Evolutionary conservation across 768 basidiomycete species (phyloP).

Genomic region (Xerocomus potaroensis): DNA sequence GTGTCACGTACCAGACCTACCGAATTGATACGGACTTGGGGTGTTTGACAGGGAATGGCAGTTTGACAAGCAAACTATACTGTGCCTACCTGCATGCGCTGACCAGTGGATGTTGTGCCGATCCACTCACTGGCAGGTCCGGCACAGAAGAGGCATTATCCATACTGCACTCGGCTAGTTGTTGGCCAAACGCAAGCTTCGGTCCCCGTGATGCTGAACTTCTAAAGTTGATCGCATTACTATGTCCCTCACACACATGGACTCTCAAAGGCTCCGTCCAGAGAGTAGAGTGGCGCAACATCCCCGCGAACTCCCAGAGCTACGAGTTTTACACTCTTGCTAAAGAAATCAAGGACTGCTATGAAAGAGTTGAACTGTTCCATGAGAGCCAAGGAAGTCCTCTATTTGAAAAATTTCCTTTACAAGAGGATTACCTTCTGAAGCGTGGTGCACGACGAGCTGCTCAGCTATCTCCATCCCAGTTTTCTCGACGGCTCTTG

Average conservation of each 20-base stretch:
- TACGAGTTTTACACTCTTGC: conserved; percentile 22
- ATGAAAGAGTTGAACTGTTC: conserved; percentile 10
- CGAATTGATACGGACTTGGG: conserved; percentile 27
- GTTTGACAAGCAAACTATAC: conserved; percentile 30
- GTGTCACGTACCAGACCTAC: conserved; percentile 23
- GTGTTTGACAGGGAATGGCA: conserved; percentile 11
- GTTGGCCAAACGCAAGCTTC: conserved; percentile 36
- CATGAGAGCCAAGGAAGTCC: not conserved
- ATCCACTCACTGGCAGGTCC: conserved; percentile 35
- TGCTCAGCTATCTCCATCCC: not conserved
- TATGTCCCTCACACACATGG: conserved; percentile 33
- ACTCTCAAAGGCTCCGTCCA: conserved; percentile 37
- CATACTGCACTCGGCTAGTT: conserved; percentile 34
- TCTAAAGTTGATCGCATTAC: conserved; percentile 28
- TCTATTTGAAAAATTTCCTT: conserved; percentile 3
- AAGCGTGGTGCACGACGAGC: conserved; percentile 10
- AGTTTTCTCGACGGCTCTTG: not conserved
- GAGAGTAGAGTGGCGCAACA: conserved; percentile 27
- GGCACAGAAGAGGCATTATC: conserved; percentile 28
- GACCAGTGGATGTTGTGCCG: conserved; percentile 35
- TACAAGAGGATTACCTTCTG: conserved; percentile 6
- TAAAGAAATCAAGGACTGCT: conserved; percentile 26
- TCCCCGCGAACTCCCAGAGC: conserved; percentile 28
- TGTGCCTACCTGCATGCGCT: conserved; percentile 44
- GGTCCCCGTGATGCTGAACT: conserved; percentile 23